phyloP scores from a whole-genome alignment of 2,329 filamentous ascomycete genomes.

The Phyllosticta citrichinensis region DNA sequence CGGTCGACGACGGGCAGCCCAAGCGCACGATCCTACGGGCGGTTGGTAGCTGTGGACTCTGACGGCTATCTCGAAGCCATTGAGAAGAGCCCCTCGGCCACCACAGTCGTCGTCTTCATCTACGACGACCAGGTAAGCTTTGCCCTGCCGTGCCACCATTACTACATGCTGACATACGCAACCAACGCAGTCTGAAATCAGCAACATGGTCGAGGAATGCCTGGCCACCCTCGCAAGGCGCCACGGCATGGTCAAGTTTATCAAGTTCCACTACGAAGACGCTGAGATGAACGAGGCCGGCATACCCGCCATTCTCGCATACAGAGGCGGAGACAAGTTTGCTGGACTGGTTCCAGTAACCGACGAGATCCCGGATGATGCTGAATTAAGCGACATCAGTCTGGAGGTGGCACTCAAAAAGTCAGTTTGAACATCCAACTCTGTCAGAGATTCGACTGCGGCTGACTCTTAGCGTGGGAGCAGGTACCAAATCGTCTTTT shows the following conservation, averaged over 20 bases:
- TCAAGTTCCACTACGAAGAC: constrained; percentile 83
- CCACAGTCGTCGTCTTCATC: constrained; percentile 85
- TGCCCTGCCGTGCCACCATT: constrained; percentile 11
- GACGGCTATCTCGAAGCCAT: constrained; percentile 92
- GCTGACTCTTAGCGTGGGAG: not conserved
- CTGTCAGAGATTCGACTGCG: not conserved
- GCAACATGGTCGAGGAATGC: constrained; percentile 66
- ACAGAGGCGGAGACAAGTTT: constrained; percentile 82
- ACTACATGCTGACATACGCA: constrained; percentile 1
- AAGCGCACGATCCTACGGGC: constrained; percentile 67
- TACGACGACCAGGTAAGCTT: constrained; percentile 70
- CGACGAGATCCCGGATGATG: constrained; percentile 64
- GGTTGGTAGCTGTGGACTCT: constrained; percentile 75
- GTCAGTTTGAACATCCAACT: constrained; percentile 28
- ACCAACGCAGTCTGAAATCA: constrained; percentile 61
- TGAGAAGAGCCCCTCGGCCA: constrained; percentile 74
- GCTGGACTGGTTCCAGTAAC: constrained; percentile 81
- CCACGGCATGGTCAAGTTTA: constrained; percentile 67
- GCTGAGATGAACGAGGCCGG: constrained; percentile 88
- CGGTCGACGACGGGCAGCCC: constrained; percentile 61
- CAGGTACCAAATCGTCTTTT: constrained; percentile 11
- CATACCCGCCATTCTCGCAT: constrained; percentile 80
- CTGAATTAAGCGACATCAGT: constrained; percentile 40
- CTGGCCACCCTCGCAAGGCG: constrained; percentile 63
- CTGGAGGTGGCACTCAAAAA: constrained; percentile 48